A percentile compares a stretch with the other conserved stretches of the same genome.
Conservation (phyloP, 2,329 filamentous ascomycete species). For the Elsinoe australis region DNA sequence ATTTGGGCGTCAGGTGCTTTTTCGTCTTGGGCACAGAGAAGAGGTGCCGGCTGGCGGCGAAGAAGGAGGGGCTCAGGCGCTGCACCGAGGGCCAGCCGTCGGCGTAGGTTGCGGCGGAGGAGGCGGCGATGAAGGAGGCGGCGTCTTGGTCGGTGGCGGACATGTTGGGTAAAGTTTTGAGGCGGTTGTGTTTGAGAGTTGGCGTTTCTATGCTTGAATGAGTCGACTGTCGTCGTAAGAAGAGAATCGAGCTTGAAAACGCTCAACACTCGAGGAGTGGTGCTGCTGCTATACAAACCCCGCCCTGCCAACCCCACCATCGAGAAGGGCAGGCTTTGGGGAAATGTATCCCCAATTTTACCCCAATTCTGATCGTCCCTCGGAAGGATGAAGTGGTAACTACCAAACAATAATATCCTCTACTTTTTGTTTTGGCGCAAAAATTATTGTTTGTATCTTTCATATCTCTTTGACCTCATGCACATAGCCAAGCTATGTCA, state of each 20-base stretch:
- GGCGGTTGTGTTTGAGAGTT: background rate
- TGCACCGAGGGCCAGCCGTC: constrained; percentile 28
- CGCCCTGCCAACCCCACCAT: constrained; percentile 3
- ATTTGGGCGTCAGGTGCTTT: constrained; percentile 34
- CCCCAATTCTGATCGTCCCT: background rate
- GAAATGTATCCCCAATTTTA: background rate
- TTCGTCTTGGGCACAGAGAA: constrained; percentile 28
- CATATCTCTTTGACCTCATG: too few species aligned
- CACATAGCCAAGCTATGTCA: too few species aligned
- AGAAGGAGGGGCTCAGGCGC: constrained; percentile 27
- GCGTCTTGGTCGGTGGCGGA: background rate
- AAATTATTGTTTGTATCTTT: too few species aligned
- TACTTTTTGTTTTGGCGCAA: too few species aligned
- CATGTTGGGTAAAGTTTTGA: background rate
- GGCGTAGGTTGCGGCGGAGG: constrained; percentile 22
- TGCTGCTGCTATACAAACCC: too few species aligned
- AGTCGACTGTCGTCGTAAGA: too few species aligned
- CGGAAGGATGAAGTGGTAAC: background rate
- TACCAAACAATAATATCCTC: constrained; percentile 21
- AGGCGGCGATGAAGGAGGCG: background rate
- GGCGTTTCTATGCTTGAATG: too few species aligned
- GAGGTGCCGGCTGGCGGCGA: constrained; percentile 27
- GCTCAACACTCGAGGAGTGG: too few species aligned
- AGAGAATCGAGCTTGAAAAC: too few species aligned
- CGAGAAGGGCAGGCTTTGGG: background rate